Evolutionary conservation across 2,329 filamentous ascomycete species (phyloP), one percentile per base, ranked within the genome.

Genomic region (Paraconiothyrium brasiliense): DNA sequence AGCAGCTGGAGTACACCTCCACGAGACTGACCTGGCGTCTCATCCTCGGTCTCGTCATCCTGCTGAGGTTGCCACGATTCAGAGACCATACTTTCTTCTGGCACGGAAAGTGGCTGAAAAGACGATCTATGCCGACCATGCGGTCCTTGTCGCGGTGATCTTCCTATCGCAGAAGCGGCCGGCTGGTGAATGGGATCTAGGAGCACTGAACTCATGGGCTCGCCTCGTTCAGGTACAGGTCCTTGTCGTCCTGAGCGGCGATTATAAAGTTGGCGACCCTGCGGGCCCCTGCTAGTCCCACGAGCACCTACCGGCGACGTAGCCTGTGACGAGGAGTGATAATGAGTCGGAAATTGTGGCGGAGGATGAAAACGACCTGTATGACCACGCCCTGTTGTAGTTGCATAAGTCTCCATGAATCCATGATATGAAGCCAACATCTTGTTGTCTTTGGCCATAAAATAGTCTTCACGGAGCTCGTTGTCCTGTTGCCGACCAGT

Each of bases 401-500:
- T 76, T 59, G 62, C 81, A 68, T 99, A 99, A 69, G 97, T 94
- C 74, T 97, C 93, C 61, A 97, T 83, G 77, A 99, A 99, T 2
- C 94, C 93, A 72, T 95, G 94, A 76, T 97, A 95, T 0, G 94
- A 98, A 16, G 93, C 92, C n/a, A 95, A 90, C 92, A 99, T 97
- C 81, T 99, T 99, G 65, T 94, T 92, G 72, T 99, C 94, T 74
- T 97, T 97, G 10, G 93, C 93, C 24, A 92, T 89, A 74, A 95
- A 98, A 76, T 98, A 98, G 69, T 97, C 94, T 61, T 95, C 92
- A 11, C 95, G 89, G 10, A 93, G 86, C 74, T 77, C 77, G 7
- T 65, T 57, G 44, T 93, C 91, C n/a, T 84, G 65, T 70, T 77
- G 65, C 68, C 76, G 62, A 61, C 73, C 73, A 34, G 66, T 70